Evolutionary conservation across 257 asterid species (phyloP).

Genomic region (Nicotiana attenuata): DNA sequence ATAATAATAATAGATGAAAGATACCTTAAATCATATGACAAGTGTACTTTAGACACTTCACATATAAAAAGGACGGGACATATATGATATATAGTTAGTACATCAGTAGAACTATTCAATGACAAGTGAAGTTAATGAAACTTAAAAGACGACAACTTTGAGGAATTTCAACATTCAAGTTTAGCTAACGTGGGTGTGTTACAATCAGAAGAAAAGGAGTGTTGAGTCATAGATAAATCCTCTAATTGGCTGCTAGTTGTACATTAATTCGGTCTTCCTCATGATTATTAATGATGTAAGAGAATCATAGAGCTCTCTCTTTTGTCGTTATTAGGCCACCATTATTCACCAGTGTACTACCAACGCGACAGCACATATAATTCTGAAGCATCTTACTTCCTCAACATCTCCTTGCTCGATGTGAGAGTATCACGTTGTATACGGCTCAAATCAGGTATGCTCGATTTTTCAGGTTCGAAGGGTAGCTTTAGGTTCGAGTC

Average conservation of each 20-base stretch:
- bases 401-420: no score
- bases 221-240: neutral
- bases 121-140: neutral
- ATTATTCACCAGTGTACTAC: neutral
- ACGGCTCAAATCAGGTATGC: no score
- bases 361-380: neutral
- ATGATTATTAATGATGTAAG: neutral
- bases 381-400: no score
- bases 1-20: neutral
- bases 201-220: neutral
- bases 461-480: no score
- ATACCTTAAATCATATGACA: neutral
- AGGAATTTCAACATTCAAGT: neutral
- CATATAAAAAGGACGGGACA: neutral
- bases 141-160: slow-evolving; percentile 12
- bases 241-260: neutral
- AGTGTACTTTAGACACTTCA: neutral
- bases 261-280: neutral
- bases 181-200: neutral
- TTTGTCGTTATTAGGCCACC: slow-evolving; percentile 32
- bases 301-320: neutral
- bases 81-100: neutral
- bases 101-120: neutral
- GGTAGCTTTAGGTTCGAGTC: no score
- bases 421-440: no score